A percentile compares a stretch with the other conserved stretches of the same genome.
Conservation (phyloP, 1,284 basidiomycete genomes). For the Tremellales sp. region DNA sequence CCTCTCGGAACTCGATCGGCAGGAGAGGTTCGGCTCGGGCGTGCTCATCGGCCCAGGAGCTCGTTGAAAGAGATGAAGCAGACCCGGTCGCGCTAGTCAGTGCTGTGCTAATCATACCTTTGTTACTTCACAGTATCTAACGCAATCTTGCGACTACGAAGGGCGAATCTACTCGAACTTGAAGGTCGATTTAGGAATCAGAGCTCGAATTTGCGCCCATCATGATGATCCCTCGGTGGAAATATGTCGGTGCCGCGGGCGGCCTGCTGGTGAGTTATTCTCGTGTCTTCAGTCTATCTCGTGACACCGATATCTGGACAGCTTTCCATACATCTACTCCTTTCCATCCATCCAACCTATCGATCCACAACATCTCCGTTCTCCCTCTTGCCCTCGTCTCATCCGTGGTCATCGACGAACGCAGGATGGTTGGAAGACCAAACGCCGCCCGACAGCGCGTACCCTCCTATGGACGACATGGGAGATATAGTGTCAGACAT, state of each 20-base stretch:
- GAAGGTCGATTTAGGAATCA: too few species aligned
- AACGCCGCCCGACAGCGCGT: slow-evolving; percentile 23
- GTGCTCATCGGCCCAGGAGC: too few species aligned
- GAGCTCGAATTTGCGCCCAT: too few species aligned
- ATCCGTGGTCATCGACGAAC: not conserved
- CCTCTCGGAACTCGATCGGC: too few species aligned
- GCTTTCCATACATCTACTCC: slow-evolving; percentile 40
- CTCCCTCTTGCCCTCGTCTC: slow-evolving; percentile 18
- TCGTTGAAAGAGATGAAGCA: too few species aligned
- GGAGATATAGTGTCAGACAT: slow-evolving; percentile 28
- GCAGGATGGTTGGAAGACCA: slow-evolving; percentile 3
- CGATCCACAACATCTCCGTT: slow-evolving; percentile 34
- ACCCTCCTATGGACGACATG: slow-evolving; percentile 30
- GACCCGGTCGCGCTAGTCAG: too few species aligned
- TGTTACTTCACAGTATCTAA: too few species aligned
- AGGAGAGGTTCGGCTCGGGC: too few species aligned
- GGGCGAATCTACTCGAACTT: too few species aligned
- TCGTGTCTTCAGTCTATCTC: not conserved
- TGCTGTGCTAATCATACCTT: too few species aligned
- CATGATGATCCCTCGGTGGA: slow-evolving; percentile 43
- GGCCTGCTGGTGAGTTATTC: slow-evolving; percentile 32
- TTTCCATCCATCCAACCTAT: slow-evolving; percentile 44
- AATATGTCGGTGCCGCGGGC: slow-evolving; percentile 37
- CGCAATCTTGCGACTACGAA: too few species aligned
- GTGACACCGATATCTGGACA: slow-evolving; percentile 4